Base-by-base conservation (phyloP, 1,284 basidiomycete genomes). In the Apiotrichum brassicae region DNA sequence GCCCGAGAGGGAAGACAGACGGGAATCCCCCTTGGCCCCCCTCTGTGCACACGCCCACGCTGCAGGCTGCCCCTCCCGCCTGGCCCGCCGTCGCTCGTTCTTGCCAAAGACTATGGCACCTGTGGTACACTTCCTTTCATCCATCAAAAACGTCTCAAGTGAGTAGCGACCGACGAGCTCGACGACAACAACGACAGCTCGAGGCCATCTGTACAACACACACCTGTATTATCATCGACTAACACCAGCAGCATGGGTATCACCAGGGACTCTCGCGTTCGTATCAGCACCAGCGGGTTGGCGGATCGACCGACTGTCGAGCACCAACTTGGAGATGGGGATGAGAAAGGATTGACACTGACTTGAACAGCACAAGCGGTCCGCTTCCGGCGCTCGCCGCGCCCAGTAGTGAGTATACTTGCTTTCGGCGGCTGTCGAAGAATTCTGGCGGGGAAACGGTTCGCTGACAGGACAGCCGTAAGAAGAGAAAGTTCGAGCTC, bases 401-500 rank as follows among this genome's bases (percentile, higher is more conserved):
- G 40, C 40, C 16, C 40, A 42, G 40, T 42, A 42, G 28, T 30
- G 28, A 30, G 28, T 30, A 30, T n/a, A n/a, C n/a, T n/a, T n/a
- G n/a, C n/a, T n/a, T n/a, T n/a, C n/a, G n/a, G n/a, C n/a, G n/a
- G n/a, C n/a, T n/a, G n/a, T n/a, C n/a, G n/a, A n/a, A n/a, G n/a
- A n/a, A n/a, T n/a, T n/a, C n/a, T n/a, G 28, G 9, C 9, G 14
- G 28, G 9, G 28, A 30, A 14, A 30, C 28, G 28, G 28, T 14
- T 8, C 9, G 8, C 28, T 8, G 28, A 14, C 8, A 30, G 28
- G 62, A 30, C 28, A 30, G 28, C 80, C 87, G 92, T 80, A 95
- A 95, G 82, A 95, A 94, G 86, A 84, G 91, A 85, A 94, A 94
- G 79, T 94, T 94, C 78, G 91, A 95, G 81, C 85, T 95, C 72